Evolutionary conservation across 202 grass and related monocot species (phyloP), one percentile per base, ranked within the genome.

Genomic region (Hordeum pubiflorum): DNA sequence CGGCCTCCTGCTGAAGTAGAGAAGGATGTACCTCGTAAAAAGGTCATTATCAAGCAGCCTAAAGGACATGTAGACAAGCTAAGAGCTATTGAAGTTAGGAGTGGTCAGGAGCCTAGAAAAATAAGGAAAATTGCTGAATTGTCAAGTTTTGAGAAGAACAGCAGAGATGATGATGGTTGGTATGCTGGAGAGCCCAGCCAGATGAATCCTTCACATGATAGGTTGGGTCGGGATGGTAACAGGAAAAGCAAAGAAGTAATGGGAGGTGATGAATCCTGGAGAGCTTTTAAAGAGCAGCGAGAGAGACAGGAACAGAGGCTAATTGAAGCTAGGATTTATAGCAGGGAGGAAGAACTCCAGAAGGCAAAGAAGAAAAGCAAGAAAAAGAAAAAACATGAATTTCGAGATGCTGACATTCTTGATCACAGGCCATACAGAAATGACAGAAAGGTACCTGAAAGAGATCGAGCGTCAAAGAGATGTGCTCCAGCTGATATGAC

Each of bases 31-130:
- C 82, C 88, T 59, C 86, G 85, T 32, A 98, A 93, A 75, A 98
- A 95, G 86, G 93, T 98, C 43, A 95, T 91, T 72, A 90, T 98
- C 81, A 98, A 95, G 88, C 96, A 98, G 77, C 96, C 96, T 55
- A 94, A 94, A 69, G 86, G 78, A 24, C 58, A 73, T 83, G 61
- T 78, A 78, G 78, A 88, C 21, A 73, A 79, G 52, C 88, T 85
- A 81, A 85, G 56, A 73, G 63, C 66, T 57, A 44, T 57, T 83
- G 84, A 94, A 69, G 37, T 79, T 71, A 84, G 86, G 41, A 88
- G 70, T 60, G 66, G 40, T 74, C 79, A 85, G 68, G 96, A 99
- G 33, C 86, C 79, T 61, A 89, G 87, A 61, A 99, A 91, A 77
- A 99, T 69, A 64, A 95, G 91, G 75, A 90, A 87, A 84, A 91